These are phyloP conservation scores for Yarrowia deformans DNA, from an alignment of 805 yeast species.

Conservation along the genomic window DNA sequence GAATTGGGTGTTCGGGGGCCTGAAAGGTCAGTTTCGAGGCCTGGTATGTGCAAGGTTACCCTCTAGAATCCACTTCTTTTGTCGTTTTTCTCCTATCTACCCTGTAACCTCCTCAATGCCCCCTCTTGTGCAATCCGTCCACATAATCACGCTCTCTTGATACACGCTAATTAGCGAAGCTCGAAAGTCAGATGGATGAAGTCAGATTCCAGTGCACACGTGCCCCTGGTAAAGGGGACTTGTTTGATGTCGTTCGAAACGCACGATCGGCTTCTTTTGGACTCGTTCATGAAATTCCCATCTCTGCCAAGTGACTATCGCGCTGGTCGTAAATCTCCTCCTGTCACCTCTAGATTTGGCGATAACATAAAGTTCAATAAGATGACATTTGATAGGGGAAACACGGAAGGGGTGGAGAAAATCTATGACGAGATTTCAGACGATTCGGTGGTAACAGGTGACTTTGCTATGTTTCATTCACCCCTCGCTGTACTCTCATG, in stretches of 20 bases:
- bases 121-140: conserved; percentile 5
- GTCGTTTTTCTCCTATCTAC: background rate
- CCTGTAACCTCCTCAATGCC: background rate
- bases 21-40: background rate
- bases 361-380: conserved; percentile 2
- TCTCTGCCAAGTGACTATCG: too few relatives aligned
- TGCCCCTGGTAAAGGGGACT: background rate
- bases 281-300: too few relatives aligned
- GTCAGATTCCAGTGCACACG: too few relatives aligned
- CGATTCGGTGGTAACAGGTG: too few relatives aligned
- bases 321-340: too few relatives aligned
- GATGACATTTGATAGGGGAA: background rate
- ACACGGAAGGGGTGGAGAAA: background rate
- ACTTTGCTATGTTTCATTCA: too few relatives aligned
- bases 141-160: conserved; percentile 13
- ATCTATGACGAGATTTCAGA: too few relatives aligned
- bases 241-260: background rate
- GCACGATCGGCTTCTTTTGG: too few relatives aligned
- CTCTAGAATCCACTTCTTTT: background rate
- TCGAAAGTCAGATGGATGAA: too few relatives aligned
- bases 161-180: too few relatives aligned
- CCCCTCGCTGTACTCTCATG: background rate
- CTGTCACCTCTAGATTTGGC: too few relatives aligned
- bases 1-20: too few relatives aligned
- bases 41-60: background rate